phyloP scores from a whole-genome alignment of 2,329 filamentous ascomycete species.

The Diplodia corticola region DNA sequence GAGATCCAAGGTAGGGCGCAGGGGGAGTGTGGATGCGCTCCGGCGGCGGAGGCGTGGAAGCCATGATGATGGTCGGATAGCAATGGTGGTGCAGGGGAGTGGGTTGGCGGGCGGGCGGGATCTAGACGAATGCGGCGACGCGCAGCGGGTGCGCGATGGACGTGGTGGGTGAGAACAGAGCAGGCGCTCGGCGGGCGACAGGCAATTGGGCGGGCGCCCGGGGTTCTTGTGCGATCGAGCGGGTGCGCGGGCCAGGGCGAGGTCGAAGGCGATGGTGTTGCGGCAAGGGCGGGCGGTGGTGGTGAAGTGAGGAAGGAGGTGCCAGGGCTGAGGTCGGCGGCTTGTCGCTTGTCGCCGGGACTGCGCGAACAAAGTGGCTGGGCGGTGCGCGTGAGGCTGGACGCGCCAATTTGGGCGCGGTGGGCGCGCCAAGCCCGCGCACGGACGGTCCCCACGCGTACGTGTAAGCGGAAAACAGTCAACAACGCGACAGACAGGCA shows the following conservation, averaged over 20 bases:
- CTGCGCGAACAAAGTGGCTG: background rate
- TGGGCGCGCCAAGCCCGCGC: slow-evolving; percentile 6
- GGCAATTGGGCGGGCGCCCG: background rate
- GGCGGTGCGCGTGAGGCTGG: slow-evolving; percentile 11
- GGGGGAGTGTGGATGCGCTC: slow-evolving; percentile 63
- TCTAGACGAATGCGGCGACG: slow-evolving; percentile 20
- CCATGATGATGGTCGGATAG: slow-evolving; percentile 30
- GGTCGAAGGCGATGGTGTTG: background rate
- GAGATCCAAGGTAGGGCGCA: slow-evolving; percentile 65
- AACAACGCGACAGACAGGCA: slow-evolving; percentile 11
- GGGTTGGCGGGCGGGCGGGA: background rate
- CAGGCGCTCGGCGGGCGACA: background rate
- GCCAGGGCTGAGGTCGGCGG: slow-evolving; percentile 10
- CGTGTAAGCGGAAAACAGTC: slow-evolving; percentile 20
- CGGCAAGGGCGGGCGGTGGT: slow-evolving; percentile 15
- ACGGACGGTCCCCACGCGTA: slow-evolving; percentile 17
- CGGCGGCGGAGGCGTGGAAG: slow-evolving; percentile 63
- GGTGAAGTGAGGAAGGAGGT: slow-evolving; percentile 17
- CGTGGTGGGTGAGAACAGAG: background rate
- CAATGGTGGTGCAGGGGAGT: background rate
- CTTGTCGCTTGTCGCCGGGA: background rate
- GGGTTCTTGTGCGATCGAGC: slow-evolving; percentile 5
- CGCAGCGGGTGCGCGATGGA: background rate
- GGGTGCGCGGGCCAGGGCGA: background rate
- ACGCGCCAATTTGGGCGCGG: background rate